Percentiles rank a stretch among this genome's conserved stretches.
These are phyloP conservation scores for Wickerhamiella shivajii DNA, from an alignment of 805 yeast species.

Conservation along the genomic window DNA sequence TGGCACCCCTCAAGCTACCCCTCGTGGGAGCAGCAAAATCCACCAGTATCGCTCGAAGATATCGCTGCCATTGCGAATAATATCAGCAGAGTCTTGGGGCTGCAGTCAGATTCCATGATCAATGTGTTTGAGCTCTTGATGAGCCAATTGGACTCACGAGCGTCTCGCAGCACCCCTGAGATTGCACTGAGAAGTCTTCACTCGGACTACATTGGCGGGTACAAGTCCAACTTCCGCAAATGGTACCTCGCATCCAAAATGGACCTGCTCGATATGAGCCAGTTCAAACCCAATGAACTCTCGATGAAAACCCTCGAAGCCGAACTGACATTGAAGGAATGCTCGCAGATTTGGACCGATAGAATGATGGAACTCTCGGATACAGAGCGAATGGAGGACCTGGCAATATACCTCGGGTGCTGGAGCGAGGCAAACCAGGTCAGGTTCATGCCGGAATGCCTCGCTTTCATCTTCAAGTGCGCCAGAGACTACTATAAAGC, in stretches of 20 bases:
- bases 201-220: constrained; percentile 64
- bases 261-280: constrained; percentile 39
- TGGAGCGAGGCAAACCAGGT: constrained; percentile 90
- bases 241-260: constrained; percentile 68
- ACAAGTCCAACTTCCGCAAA: constrained; percentile 49
- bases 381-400: constrained; percentile 43
- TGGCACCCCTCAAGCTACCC: constrained; percentile 5
- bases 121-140: constrained; percentile 56
- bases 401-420: constrained; percentile 54
- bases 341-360: constrained; percentile 31
- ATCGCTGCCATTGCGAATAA: constrained; percentile 44
- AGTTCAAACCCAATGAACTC: constrained; percentile 23
- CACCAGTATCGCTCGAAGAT: constrained; percentile 24
- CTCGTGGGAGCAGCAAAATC: constrained; percentile 2
- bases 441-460: constrained; percentile 78
- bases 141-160: constrained; percentile 50
- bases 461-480: constrained; percentile 73
- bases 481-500: constrained; percentile 51
- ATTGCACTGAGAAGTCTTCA: constrained; percentile 47
- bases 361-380: constrained; percentile 38
- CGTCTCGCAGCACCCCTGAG: constrained; percentile 45
- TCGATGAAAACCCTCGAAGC: neutral
- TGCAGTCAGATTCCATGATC: constrained; percentile 48
- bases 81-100: constrained; percentile 44
- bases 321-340: constrained; percentile 36